Percentiles rank a stretch among this genome's conserved stretches.
Conservation (phyloP, 2,329 filamentous ascomycete species). For the Ophiosphaerella korrae region DNA sequence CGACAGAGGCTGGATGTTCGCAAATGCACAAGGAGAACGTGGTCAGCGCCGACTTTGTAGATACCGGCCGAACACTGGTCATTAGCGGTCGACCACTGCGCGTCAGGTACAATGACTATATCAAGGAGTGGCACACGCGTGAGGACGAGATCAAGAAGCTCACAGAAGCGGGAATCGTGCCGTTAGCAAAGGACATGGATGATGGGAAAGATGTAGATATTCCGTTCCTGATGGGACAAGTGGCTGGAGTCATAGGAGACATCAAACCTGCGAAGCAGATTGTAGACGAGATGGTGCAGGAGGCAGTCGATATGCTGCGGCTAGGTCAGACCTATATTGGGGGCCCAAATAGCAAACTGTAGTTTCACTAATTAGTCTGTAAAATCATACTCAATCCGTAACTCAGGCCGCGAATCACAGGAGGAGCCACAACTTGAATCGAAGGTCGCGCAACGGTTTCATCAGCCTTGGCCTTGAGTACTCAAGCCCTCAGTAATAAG, state of each 20-base stretch:
- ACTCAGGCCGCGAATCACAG: background rate
- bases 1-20: constrained; percentile 78
- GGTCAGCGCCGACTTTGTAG: constrained; percentile 76
- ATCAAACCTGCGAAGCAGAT: constrained; percentile 84
- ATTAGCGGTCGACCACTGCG: constrained; percentile 81
- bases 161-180: constrained; percentile 77
- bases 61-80: constrained; percentile 82
- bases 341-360: constrained; percentile 42
- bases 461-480: too few relatives aligned
- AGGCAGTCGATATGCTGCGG: constrained; percentile 47
- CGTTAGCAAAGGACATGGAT: constrained; percentile 81
- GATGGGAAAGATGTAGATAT: constrained; percentile 80
- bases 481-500: too few relatives aligned
- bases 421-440: too few relatives aligned
- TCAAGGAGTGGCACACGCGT: constrained; percentile 77
- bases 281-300: constrained; percentile 82
- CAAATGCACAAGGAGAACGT: constrained; percentile 84
- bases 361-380: constrained; percentile 2
- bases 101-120: constrained; percentile 81
- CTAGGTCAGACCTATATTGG: constrained; percentile 44
- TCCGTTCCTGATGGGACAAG: constrained; percentile 93
- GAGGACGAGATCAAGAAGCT: constrained; percentile 77
- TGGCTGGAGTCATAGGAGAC: constrained; percentile 75
- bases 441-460: too few relatives aligned
- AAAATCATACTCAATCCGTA: background rate